Base-by-base conservation (phyloP, 768 basidiomycete genomes). In the Tylopilus rubrobrunneus region DNA sequence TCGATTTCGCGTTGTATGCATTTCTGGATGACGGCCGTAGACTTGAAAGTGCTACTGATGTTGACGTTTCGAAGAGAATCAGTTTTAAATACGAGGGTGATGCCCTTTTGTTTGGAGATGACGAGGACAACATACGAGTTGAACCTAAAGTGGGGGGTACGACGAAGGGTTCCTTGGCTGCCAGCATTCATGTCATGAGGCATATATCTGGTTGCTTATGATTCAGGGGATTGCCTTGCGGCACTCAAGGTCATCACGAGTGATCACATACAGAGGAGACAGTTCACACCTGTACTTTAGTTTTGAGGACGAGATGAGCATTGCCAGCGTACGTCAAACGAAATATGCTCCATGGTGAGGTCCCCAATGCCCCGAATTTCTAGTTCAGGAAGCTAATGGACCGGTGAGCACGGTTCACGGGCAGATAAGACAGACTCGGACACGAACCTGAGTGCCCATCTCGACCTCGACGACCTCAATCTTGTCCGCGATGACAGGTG, bases 401-500 rank as follows among this genome's bases (percentile, higher is more conserved):
- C 21, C 14, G 34, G 43, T 62, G 36, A 60, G 53, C 12, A 21
- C 1, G 43, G 21, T 17, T 17, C 31, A 28, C 11, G 27, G 17
- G n/a, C 8, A 11, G 7, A 19, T 17, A 41, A 43, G 31, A 23
- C 21, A 33, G 31, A 10, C 31, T 2, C 19, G 23, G 46, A 19
- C 33, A 66, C 76, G 50, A 55, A 93, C 95, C 78, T 96, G 88
- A 2, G 90, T 92, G 36, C 97, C 97, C 97, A 99, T 98, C 73
- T 98, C 89, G n/a, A 99, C 75, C 69, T 98, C 97, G 50, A 97
- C 90, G 29, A 99, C 97, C 70, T 98, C 93, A 58, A 99, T 98
- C 71, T 82, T 87, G 74, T 96, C 97, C 49, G 93, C 95, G 61
- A 98, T 98, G 65, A 99, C 89, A 27, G 94, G 93, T 1, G 96